phyloP scores from a whole-genome alignment of 2,329 filamentous ascomycete genomes.

The Beauveria bassiana region DNA sequence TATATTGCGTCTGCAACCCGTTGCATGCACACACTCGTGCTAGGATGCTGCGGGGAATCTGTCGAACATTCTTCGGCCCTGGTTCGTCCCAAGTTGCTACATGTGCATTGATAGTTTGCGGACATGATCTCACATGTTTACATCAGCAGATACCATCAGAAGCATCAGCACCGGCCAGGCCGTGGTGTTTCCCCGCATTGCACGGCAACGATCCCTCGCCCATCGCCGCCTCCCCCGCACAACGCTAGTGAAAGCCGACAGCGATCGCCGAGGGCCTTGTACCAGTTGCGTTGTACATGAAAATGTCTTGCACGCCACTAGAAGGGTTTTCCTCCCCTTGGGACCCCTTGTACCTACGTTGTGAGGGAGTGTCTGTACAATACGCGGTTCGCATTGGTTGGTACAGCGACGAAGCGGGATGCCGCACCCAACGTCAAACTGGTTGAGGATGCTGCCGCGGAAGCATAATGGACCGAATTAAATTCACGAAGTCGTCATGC shows the following conservation, averaged over 20 bases:
- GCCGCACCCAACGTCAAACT: neutral
- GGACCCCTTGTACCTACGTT: too few relatives aligned
- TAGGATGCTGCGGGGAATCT: neutral
- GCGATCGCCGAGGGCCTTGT: neutral
- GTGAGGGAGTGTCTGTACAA: neutral
- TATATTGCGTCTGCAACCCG: too few relatives aligned
- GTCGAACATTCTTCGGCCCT: neutral
- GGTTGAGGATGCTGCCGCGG: neutral
- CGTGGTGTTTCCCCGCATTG: neutral
- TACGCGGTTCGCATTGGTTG: neutral
- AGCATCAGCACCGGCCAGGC: neutral
- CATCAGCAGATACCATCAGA: neutral
- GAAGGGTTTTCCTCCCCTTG: neutral
- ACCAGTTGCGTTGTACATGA: too few relatives aligned
- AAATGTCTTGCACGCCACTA: neutral
- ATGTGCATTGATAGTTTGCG: neutral
- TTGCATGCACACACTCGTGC: too few relatives aligned
- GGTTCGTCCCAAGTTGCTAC: neutral
- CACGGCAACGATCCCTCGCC: neutral
- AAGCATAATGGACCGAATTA: neutral
- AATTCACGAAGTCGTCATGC: slow-evolving; percentile 17
- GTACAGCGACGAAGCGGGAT: neutral
- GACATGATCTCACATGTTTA: neutral
- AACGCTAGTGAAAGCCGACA: neutral
- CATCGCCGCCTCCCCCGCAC: neutral